Base-by-base conservation (phyloP, 495 filamentous ascomycete species). In the Daldinia bambusicola region DNA sequence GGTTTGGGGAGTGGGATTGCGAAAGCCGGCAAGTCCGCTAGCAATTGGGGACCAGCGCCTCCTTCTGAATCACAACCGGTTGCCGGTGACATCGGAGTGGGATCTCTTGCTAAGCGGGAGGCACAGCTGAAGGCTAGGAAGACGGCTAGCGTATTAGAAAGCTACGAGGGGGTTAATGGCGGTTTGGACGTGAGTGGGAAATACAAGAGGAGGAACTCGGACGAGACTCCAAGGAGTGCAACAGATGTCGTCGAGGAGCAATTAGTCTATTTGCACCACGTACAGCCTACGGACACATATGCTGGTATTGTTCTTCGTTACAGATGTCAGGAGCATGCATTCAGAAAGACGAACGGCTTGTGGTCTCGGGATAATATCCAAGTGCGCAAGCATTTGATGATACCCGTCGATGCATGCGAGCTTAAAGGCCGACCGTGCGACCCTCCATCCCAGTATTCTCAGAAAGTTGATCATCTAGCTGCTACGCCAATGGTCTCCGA, bases 321-420 rank as follows among this genome's bases (percentile, higher is more conserved):
- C 79, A 91, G 91, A 69, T 97, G 93, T 73, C 87, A 90, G 65
- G 85, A 91, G 51, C 89, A 91, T 31, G 84, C 92, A 0, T 91
- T 99, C 63, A 82, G 91, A 26, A 94, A 93, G 76, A 91, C 93
- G 30, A 99, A 99, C 75, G 88, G 95, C 16, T 87, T 99, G 71
- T 98, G 95, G 95, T 92, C 93, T 7, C 92, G 92, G 65, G 96
- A 98, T 76, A 90, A 87, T 61, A 91, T 97, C 38, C 94, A 97
- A 76, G 86, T 88, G 58, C 89, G 93, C 43, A 92, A 93, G 70
- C 89, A 86, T 18, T 84, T 99, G 14, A 83, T 97, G 8, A 79
- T 99, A 31, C 95, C 95, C 2, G 93, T 98, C 12, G 95, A 97
- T 75, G 91, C 91, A 9, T 98, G 95, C 77, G 89, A 89, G 22